These are phyloP conservation scores for Agrostemma githago DNA, from an alignment of 148 eudicot species.

Conservation along the genomic window DNA sequence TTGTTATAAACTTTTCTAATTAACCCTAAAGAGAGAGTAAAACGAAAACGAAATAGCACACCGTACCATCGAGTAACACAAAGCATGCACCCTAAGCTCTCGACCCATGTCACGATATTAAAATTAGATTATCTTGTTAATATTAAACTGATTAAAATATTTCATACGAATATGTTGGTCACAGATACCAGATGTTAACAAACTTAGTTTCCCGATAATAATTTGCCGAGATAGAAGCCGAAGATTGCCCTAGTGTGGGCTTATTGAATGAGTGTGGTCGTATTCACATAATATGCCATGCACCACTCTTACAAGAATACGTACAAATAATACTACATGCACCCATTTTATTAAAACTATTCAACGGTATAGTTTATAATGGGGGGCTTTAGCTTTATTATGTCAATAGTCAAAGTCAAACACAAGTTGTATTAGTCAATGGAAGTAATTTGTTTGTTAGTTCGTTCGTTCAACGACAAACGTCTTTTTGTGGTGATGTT, in stretches of 20 bases:
- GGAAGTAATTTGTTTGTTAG: not conserved
- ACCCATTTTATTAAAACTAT: slow-evolving; percentile 2
- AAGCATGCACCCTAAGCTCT: too few species aligned
- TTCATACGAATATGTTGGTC: too few species aligned
- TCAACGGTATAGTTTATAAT: not conserved
- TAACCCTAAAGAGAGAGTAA: too few species aligned
- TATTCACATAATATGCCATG: slow-evolving; percentile 14
- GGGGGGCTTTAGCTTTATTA: not conserved
- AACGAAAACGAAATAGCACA: too few species aligned
- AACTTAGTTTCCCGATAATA: too few species aligned
- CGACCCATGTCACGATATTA: too few species aligned
- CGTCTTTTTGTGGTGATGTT: slow-evolving; percentile 1
- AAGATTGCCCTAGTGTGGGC: slow-evolving; percentile 8
- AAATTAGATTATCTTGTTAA: too few species aligned
- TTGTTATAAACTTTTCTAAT: too few species aligned
- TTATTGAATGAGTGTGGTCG: slow-evolving; percentile 11
- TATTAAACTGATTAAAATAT: too few species aligned
- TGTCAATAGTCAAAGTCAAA: slow-evolving; percentile 26
- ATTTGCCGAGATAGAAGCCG: too few species aligned
- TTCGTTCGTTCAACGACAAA: slow-evolving; percentile 17
- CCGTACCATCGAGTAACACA: too few species aligned
- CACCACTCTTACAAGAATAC: not conserved
- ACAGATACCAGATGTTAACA: too few species aligned
- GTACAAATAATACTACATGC: not conserved
- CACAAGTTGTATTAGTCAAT: slow-evolving; percentile 3